Conservation (phyloP, 2,329 filamentous ascomycete genomes). For the Triangularia verruculosa region DNA sequence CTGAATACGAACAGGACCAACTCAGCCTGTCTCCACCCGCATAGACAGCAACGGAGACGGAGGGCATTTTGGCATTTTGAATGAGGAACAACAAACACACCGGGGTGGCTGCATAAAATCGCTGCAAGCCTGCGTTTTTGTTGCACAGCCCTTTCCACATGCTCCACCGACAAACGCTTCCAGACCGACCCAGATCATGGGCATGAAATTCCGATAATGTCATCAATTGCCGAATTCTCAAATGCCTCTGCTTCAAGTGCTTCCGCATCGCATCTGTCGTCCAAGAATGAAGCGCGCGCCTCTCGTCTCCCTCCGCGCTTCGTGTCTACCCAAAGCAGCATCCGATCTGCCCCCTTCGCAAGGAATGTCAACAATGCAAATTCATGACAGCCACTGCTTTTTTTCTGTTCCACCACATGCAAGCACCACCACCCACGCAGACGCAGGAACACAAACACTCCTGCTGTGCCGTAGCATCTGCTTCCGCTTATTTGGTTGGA, state of each 20-base stretch:
- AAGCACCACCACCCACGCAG: background rate
- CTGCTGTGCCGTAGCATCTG: background rate
- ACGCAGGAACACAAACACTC: background rate
- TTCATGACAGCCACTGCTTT: background rate
- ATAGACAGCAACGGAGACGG: background rate
- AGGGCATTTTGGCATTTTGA: background rate
- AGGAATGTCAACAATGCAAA: background rate
- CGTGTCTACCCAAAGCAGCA: background rate
- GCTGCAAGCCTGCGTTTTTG: background rate
- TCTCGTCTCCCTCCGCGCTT: background rate
- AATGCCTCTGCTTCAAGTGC: background rate
- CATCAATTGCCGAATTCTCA: background rate
- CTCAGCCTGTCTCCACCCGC: background rate
- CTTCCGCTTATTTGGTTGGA: background rate
- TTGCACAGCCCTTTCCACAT: background rate
- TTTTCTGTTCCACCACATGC: background rate
- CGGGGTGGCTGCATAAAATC: background rate
- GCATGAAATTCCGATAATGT: background rate
- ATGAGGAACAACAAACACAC: background rate
- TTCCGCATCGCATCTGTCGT: no score
- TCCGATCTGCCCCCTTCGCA: background rate
- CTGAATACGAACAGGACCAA: slow-evolving; percentile 1
- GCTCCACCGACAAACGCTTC: background rate
- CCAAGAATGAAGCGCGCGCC: background rate
- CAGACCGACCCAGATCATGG: background rate